phyloP scores from a whole-genome alignment of 495 filamentous ascomycete species.

The Articulospora tetracladia region DNA sequence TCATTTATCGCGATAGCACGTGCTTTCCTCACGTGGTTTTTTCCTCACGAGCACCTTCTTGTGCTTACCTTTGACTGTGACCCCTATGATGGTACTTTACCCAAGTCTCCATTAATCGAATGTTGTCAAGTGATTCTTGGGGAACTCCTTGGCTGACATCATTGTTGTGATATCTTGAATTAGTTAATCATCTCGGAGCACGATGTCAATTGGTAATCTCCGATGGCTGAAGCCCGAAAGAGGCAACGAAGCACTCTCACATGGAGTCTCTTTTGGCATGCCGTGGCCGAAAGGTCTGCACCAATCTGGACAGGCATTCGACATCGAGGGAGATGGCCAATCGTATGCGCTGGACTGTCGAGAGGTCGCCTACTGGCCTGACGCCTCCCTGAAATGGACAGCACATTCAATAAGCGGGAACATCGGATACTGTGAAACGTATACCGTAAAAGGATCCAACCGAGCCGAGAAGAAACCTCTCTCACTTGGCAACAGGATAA shows the following conservation, averaged over 20 bases:
- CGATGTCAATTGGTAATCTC: neutral
- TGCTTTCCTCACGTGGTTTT: neutral
- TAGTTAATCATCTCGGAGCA: neutral
- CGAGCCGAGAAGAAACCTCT: neutral
- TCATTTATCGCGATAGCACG: neutral
- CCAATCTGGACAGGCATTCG: neutral
- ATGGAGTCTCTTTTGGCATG: slow-evolving; percentile 5
- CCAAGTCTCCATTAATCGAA: neutral
- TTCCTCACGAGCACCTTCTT: too few species aligned
- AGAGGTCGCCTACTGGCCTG: neutral
- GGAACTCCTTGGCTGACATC: too few species aligned
- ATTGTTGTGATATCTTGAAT: too few species aligned
- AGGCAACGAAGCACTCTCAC: neutral
- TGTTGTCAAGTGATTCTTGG: too few species aligned
- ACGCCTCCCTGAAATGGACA: slow-evolving; percentile 2
- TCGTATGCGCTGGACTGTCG: neutral
- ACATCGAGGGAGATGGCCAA: neutral
- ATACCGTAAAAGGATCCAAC: neutral
- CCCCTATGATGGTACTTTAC: too few species aligned
- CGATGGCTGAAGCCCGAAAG: neutral
- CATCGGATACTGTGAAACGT: neutral
- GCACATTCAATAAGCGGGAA: neutral
- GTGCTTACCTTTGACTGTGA: too few species aligned
- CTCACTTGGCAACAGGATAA: neutral
- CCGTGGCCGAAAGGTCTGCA: neutral